Evolutionary conservation across 108 stramenopile species (phyloP), one percentile per base, ranked within the genome.

Genomic region (Nannochloropsis gaditana): DNA sequence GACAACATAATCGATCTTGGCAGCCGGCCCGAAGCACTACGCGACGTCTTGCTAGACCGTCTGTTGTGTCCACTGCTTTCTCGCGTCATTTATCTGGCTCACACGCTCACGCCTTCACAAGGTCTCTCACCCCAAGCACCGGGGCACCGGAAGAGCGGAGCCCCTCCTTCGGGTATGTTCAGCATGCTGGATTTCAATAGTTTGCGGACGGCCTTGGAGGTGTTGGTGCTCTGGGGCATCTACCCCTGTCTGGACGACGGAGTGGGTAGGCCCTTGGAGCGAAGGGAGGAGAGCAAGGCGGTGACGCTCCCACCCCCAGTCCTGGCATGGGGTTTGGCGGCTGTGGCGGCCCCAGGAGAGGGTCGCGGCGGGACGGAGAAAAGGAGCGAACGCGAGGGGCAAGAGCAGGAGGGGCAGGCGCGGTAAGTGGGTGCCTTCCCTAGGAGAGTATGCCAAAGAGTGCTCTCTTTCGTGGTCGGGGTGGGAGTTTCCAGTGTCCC

Each of bases 261-360:
- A 0, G 59, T 3, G 2, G 59, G 59, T 73, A 1, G n/a, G 59
- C 59, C 59, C n/a, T 73, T 73, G 8, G 59, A 73, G 6, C 59
- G 59, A 73, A 1, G 59, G 59, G 19, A 15, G 2, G 59, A 73
- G 59, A 73, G 59, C n/a, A 73, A 73, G 59, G 59, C 59, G 59
- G 59, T 73, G 3, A n/a, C n/a, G 59, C n/a, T 73, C 15, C 59
- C 59, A 73, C 59, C 19, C 19, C 2, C 59, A 73, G 8, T 73
- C 4, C n/a, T 73, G 59, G 59, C 59, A n/a, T 73, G 59, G 59
- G 59, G 59, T n/a, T 73, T 73, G 59, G 59, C 59, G 59, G 59
- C 59, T 73, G n/a, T n/a, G 8, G 59, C 59, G n/a, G 59, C 31
- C 31, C 31, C n/a, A 73, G 59, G 59, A 73, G 59, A 73, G n/a